Percentiles rank a stretch among this genome's conserved stretches.
These are phyloP conservation scores for Blastocrithidia nonstop DNA, from an alignment of 208 protist species.

Conservation along the genomic window DNA sequence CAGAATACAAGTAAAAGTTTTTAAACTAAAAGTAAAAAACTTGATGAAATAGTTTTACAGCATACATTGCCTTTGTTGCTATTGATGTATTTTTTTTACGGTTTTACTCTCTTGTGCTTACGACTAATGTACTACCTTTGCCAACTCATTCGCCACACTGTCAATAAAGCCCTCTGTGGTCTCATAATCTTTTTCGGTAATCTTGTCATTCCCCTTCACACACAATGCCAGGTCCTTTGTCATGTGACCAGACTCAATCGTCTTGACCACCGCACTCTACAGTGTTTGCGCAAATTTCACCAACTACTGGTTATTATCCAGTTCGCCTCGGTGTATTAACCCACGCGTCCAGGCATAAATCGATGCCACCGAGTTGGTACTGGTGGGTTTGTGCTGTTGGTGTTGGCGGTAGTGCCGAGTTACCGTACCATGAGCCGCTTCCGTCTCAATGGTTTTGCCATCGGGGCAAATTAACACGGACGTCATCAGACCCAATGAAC, in stretches of 20 bases:
- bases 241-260: constrained; percentile 92
- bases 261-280: constrained; percentile 82
- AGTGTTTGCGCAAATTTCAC: constrained; percentile 76
- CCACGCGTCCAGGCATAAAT: constrained; percentile 97
- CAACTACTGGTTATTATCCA: constrained; percentile 89
- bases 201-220: constrained; percentile 63
- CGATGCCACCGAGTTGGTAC: constrained; percentile 95
- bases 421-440: constrained; percentile 97
- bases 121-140: constrained; percentile 20
- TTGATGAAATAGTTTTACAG: too few species aligned
- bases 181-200: constrained; percentile 78
- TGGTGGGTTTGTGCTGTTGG: constrained; percentile 92
- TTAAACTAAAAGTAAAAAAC: too few species aligned
- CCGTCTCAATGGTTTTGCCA: constrained; percentile 93
- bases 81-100: too few species aligned
- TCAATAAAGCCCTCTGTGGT: constrained; percentile 82
- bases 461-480: constrained; percentile 94
- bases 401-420: constrained; percentile 94
- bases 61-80: too few species aligned
- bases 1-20: too few species aligned
- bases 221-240: constrained; percentile 97
- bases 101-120: too few species aligned
- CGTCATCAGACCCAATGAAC: constrained; percentile 96
- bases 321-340: constrained; percentile 88
- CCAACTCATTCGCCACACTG: constrained; percentile 44